Evolutionary conservation across 345 rosid genomes (phyloP).

Genomic region (Ceriops tagal): DNA sequence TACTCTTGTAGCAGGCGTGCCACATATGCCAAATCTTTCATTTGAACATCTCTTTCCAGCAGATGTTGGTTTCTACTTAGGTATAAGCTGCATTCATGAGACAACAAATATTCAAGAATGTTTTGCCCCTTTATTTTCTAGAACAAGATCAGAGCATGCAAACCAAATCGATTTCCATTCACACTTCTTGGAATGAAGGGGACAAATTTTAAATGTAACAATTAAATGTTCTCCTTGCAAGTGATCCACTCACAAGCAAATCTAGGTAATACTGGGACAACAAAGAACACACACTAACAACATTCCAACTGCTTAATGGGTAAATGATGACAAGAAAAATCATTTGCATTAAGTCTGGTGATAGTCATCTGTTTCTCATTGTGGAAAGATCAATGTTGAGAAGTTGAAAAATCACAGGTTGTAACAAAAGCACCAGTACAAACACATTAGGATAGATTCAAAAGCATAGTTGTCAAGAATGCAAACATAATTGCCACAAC

Average conservation of each 20-base stretch:
- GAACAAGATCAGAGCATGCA: constrained; percentile 38
- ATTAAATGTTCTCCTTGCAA: neutral
- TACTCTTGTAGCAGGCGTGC: constrained; percentile 93
- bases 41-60: constrained; percentile 91
- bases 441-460: neutral
- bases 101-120: constrained; percentile 76
- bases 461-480: no score
- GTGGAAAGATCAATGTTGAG: neutral
- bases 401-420: neutral
- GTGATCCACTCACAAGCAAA: neutral
- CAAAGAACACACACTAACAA: neutral
- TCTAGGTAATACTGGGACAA: neutral
- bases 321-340: neutral
- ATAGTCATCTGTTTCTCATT: neutral
- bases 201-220: constrained; percentile 8
- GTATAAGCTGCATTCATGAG: constrained; percentile 95
- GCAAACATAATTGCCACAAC: neutral
- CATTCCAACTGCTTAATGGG: neutral
- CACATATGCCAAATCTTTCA: constrained; percentile 90
- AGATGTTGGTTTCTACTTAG: constrained; percentile 74
- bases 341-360: neutral
- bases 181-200: constrained; percentile 12
- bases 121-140: constrained; percentile 42
- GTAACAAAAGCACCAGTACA: neutral
- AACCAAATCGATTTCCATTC: constrained; percentile 18